Evolutionary conservation across 805 yeast genomes (phyloP), one percentile per base, ranked within the genome.

Genomic region (Yamadazyma takamatsuzukensis): DNA sequence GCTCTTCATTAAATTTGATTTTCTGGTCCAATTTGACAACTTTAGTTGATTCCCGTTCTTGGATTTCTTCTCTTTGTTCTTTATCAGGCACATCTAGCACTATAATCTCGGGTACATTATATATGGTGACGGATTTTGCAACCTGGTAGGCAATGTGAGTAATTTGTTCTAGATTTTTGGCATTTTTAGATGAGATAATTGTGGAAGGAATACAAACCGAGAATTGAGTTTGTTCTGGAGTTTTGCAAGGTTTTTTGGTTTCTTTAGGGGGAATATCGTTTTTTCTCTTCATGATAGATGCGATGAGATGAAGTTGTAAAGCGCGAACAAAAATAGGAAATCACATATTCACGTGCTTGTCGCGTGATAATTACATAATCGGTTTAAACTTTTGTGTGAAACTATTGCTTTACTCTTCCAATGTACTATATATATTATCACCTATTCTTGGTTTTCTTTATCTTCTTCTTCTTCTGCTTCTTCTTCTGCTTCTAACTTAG

Each of bases 181-280:
- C 82, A 47, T 78, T 74, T 5, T 74, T 49, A 1, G 43, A 40
- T 2, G 75, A 65, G 9, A 87, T 70, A 12, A 79, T 64, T 1
- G 80, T 68, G 1, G 90, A 76, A 1, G 96, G 94, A 21, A 87
- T 68, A 51, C 95, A 85, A 2, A 87, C 46, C 1, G 87, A 69
- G 40, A 71, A 71, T 45, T 68, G 69, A 1, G 45, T 36, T 12
- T 45, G 35, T 4, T 53, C 47, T 8, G 30, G 32, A 3, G 38
- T 16, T 36, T 61, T 63, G n/a, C 41, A 36, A 1, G 69, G 61
- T 35, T 56, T 53, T 33, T 53, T 60, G 11, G 59, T 53, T 7
- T 53, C 41, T 31, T 49, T 53, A 10, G 49, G 54, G 15, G 42
- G 33, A 27, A 47, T 38, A 19, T 49, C 52, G 12, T 40, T 33